Evolutionary conservation across 2,329 filamentous ascomycete genomes (phyloP).

Genomic region (Nigrospora osmanthi): DNA sequence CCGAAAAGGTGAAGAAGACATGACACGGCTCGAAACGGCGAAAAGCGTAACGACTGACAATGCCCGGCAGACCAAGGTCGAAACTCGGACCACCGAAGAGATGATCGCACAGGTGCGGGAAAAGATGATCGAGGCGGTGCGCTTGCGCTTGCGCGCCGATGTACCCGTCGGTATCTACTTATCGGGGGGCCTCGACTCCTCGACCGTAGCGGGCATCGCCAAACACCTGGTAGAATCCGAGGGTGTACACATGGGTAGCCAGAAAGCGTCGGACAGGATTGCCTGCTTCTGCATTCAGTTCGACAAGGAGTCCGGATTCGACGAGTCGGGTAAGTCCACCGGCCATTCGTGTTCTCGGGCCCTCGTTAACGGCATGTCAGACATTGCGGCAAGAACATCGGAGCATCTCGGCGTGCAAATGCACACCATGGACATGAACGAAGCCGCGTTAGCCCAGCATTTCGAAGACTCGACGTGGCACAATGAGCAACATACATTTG

Average conservation of each 20-base stretch:
- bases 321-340: slow-evolving; percentile 30
- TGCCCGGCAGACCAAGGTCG: slow-evolving; percentile 18
- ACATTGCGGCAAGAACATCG: slow-evolving; percentile 29
- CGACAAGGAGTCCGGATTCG: slow-evolving; percentile 35
- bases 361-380: not conserved
- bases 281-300: slow-evolving; percentile 45
- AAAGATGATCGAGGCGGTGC: slow-evolving; percentile 40
- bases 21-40: not conserved
- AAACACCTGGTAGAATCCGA: slow-evolving; percentile 40
- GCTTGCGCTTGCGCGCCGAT: slow-evolving; percentile 46
- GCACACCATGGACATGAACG: slow-evolving; percentile 24
- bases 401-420: slow-evolving; percentile 28
- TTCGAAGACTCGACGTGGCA: slow-evolving; percentile 34
- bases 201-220: slow-evolving; percentile 47
- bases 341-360: not conserved
- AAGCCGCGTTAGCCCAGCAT: slow-evolving; percentile 31
- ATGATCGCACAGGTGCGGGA: slow-evolving; percentile 41
- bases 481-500: slow-evolving; percentile 28
- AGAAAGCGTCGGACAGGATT: slow-evolving; percentile 17
- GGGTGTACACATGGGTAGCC: slow-evolving; percentile 36
- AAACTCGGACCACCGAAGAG: slow-evolving; percentile 37
- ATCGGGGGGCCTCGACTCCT: slow-evolving; percentile 50
- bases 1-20: slow-evolving; percentile 36
- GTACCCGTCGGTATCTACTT: slow-evolving; percentile 50
- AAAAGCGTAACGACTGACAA: not conserved